These are phyloP conservation scores for Scenedesmus sp. DNA, from an alignment of 163 green algal genomes.

Conservation along the genomic window DNA sequence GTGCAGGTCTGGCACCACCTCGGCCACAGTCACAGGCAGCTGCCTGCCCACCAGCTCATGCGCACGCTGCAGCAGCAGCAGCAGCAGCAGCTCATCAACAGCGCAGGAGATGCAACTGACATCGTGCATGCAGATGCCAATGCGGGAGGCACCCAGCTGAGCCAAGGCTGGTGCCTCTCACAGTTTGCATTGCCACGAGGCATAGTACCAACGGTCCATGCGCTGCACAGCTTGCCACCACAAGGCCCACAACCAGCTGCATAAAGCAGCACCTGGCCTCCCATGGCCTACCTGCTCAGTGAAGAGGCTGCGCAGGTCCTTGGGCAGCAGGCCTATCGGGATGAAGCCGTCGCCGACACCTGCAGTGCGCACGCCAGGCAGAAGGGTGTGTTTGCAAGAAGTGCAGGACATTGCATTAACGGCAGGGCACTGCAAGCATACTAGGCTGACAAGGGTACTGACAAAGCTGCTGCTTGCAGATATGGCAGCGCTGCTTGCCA, in stretches of 20 bases:
- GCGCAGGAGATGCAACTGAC: background rate
- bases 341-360: slow-evolving; percentile 7
- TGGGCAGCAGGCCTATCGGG: background rate
- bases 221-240: no score
- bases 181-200: no score
- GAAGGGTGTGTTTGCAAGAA: no score
- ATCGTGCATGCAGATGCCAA: no score
- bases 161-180: no score
- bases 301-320: background rate
- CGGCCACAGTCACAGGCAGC: background rate
- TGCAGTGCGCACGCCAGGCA: background rate
- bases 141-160: no score
- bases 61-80: background rate
- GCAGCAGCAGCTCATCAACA: background rate
- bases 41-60: slow-evolving; percentile 3
- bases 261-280: background rate
- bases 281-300: background rate
- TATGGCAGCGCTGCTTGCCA: background rate
- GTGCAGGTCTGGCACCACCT: background rate
- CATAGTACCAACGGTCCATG: no score
- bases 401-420: no score
- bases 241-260: no score
- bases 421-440: background rate
- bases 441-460: no score
- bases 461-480: no score